phyloP scores from a whole-genome alignment of 2,329 filamentous ascomycete species.

The Clarireedia paspali region DNA sequence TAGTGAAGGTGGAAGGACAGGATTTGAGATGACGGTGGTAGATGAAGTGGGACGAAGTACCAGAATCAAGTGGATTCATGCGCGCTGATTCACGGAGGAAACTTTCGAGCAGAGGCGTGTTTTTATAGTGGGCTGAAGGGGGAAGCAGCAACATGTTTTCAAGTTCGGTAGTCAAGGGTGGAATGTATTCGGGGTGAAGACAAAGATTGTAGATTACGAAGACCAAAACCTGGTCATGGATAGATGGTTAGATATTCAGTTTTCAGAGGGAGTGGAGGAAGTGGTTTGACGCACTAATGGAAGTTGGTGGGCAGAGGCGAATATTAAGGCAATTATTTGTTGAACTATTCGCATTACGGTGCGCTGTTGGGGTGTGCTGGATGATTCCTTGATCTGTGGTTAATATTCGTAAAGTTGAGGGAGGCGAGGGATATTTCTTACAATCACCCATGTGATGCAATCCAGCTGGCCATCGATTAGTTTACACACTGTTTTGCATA shows the following conservation, averaged over 20 bases:
- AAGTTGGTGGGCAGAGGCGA: conserved; percentile 1
- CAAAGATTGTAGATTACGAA: conserved; percentile 1
- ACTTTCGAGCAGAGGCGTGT: background rate
- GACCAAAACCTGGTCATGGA: background rate
- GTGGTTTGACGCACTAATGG: background rate
- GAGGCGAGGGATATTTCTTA: too few species aligned
- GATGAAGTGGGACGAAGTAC: too few species aligned
- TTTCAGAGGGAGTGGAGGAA: too few species aligned
- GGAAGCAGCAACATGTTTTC: background rate
- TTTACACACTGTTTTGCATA: too few species aligned
- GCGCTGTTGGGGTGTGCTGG: background rate
- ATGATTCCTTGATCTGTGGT: background rate
- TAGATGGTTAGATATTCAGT: too few species aligned
- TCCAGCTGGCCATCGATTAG: too few species aligned
- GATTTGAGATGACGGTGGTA: too few species aligned
- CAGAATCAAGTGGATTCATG: background rate
- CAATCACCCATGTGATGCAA: too few species aligned
- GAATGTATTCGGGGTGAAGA: background rate
- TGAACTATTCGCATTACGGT: background rate
- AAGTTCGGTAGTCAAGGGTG: background rate
- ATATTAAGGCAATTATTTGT: background rate
- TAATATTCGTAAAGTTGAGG: too few species aligned
- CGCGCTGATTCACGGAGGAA: background rate
- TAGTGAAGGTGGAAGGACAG: too few species aligned
- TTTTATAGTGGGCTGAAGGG: background rate